Conservation (phyloP, 2,329 filamentous ascomycete species). For the Beauveria varroae region DNA sequence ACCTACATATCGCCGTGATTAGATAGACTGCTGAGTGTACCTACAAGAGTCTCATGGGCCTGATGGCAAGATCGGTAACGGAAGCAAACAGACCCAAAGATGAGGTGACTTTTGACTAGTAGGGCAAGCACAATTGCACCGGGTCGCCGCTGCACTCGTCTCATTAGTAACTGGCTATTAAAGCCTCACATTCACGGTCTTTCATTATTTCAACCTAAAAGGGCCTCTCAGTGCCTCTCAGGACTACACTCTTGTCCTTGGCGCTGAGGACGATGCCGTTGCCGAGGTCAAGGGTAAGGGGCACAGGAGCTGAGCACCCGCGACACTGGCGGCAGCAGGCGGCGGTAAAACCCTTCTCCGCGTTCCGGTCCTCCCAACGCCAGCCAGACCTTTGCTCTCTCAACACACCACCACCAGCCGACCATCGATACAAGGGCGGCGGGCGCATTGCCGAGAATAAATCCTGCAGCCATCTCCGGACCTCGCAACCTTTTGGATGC, state of each 20-base stretch:
- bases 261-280: neutral
- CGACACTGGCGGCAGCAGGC: neutral
- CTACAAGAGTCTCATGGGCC: neutral
- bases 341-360: constrained; percentile 10
- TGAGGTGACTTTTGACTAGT: neutral
- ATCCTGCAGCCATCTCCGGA: neutral
- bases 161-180: neutral
- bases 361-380: constrained; percentile 6
- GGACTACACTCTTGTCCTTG: neutral
- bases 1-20: neutral
- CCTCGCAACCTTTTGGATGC: neutral
- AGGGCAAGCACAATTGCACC: neutral
- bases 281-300: constrained; percentile 6
- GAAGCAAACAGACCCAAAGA: neutral
- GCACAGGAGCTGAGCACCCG: neutral
- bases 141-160: neutral
- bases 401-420: constrained; percentile 6
- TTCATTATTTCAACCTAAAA: too few relatives aligned
- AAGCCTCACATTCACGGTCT: too few relatives aligned
- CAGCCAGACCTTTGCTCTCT: constrained; percentile 7
- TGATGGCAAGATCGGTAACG: neutral
- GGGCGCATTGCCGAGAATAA: constrained; percentile 11
- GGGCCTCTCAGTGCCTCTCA: too few relatives aligned
- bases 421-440: neutral
- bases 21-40: neutral